These are phyloP conservation scores for Ascosphaera apis DNA, from an alignment of 2,329 filamentous ascomycete genomes.

Conservation along the genomic window DNA sequence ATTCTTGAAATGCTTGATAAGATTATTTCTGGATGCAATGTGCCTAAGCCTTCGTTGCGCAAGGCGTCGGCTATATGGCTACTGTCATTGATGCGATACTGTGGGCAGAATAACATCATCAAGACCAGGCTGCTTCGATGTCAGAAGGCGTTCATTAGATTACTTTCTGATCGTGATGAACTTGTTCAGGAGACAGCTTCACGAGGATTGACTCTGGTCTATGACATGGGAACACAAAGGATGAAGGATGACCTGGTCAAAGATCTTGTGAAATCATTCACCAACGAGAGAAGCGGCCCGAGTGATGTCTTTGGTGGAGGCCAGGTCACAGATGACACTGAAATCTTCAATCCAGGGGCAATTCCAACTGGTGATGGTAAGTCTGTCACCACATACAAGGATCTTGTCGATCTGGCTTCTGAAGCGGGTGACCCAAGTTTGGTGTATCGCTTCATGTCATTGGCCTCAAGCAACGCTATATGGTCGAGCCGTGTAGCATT, in stretches of 20 bases:
- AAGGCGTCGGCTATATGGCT: slow-evolving; percentile 94
- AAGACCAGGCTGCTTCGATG: slow-evolving; percentile 53
- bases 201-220: slow-evolving; percentile 71
- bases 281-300: slow-evolving; percentile 32
- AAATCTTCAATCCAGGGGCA: slow-evolving; percentile 78
- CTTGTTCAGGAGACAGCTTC: slow-evolving; percentile 91
- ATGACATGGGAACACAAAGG: slow-evolving; percentile 66
- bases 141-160: slow-evolving; percentile 68
- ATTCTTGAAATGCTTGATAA: slow-evolving; percentile 41
- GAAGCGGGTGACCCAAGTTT: slow-evolving; percentile 89
- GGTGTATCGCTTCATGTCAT: slow-evolving; percentile 97
- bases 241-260: slow-evolving; percentile 65
- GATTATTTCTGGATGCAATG: slow-evolving; percentile 53
- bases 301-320: slow-evolving; percentile 40
- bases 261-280: slow-evolving; percentile 76
- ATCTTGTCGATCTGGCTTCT: slow-evolving; percentile 85
- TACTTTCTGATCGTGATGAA: slow-evolving; percentile 73
- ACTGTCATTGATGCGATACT: slow-evolving; percentile 74
- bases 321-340: slow-evolving; percentile 73
- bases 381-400: slow-evolving; percentile 86
- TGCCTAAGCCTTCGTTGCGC: slow-evolving; percentile 67
- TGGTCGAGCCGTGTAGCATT: slow-evolving; percentile 97
- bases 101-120: slow-evolving; percentile 53
- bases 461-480: slow-evolving; percentile 85
- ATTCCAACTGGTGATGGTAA: slow-evolving; percentile 65